These are phyloP conservation scores for Colletotrichum spinosum DNA, from an alignment of 2,329 filamentous ascomycete genomes.

Conservation along the genomic window DNA sequence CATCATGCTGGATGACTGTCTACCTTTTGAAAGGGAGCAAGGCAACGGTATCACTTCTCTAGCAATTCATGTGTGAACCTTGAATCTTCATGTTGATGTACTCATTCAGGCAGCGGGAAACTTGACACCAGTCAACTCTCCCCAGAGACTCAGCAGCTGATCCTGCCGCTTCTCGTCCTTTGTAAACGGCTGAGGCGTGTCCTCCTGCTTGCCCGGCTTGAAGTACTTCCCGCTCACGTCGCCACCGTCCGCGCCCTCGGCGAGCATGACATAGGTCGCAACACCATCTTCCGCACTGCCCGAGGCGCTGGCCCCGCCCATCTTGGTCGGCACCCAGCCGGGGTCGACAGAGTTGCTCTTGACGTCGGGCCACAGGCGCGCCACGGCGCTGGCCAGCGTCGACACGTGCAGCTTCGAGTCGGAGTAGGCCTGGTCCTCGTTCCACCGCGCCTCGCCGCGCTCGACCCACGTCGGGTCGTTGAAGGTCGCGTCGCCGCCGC, in stretches of 20 bases:
- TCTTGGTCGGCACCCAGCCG: slow-evolving; percentile 67
- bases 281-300: slow-evolving; percentile 60
- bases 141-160: slow-evolving; percentile 51
- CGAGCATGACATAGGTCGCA: slow-evolving; percentile 59
- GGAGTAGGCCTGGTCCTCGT: slow-evolving; percentile 54
- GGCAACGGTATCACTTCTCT: no score
- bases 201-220: slow-evolving; percentile 45
- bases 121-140: slow-evolving; percentile 42
- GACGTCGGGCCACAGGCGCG: slow-evolving; percentile 54
- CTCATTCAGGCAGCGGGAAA: background rate
- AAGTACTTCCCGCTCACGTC: slow-evolving; percentile 53
- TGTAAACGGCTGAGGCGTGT: slow-evolving; percentile 43
- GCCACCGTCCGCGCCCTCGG: slow-evolving; percentile 51
- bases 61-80: no score
- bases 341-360: slow-evolving; percentile 62
- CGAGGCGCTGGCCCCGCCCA: slow-evolving; percentile 61
- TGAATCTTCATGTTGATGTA: no score
- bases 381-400: slow-evolving; percentile 66
- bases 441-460: slow-evolving; percentile 50
- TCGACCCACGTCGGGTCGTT: slow-evolving; percentile 48
- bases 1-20: no score
- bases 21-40: no score
- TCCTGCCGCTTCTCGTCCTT: slow-evolving; percentile 57
- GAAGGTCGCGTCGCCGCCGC: slow-evolving; percentile 55
- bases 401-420: slow-evolving; percentile 68